Evolutionary conservation across 1,284 basidiomycete genomes (phyloP).

Genomic region (Ustilago curta): DNA sequence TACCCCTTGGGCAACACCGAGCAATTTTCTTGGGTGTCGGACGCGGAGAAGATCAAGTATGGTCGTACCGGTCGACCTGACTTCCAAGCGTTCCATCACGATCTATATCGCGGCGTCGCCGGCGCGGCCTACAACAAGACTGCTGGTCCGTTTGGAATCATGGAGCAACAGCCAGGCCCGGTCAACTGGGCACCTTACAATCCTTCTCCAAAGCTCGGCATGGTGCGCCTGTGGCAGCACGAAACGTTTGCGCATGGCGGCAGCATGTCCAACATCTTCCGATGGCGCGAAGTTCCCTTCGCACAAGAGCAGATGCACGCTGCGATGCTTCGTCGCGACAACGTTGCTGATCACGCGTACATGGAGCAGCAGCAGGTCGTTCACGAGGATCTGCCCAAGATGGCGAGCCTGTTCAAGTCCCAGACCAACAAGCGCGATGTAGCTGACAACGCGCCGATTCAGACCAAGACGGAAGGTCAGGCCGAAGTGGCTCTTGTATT

Average conservation of each 20-base stretch:
- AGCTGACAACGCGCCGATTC: slow-evolving; percentile 21
- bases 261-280: slow-evolving; percentile 52
- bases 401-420: slow-evolving; percentile 21
- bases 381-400: slow-evolving; percentile 40
- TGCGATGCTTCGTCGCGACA: slow-evolving; percentile 52
- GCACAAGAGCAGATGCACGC: slow-evolving; percentile 60
- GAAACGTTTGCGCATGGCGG: slow-evolving; percentile 52
- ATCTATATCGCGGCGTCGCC: slow-evolving; percentile 44
- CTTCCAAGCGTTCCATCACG: slow-evolving; percentile 46
- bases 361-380: slow-evolving; percentile 51
- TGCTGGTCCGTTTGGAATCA: slow-evolving; percentile 43
- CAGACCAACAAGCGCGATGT: slow-evolving; percentile 18
- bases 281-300: slow-evolving; percentile 52
- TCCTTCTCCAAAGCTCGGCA: slow-evolving; percentile 42
- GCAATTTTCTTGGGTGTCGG: slow-evolving; percentile 40
- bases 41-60: slow-evolving; percentile 42
- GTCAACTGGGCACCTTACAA: slow-evolving; percentile 50
- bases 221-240: slow-evolving; percentile 52
- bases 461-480: slow-evolving; percentile 25
- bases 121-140: slow-evolving; percentile 48
- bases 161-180: slow-evolving; percentile 53
- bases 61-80: slow-evolving; percentile 48
- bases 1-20: slow-evolving; percentile 54
- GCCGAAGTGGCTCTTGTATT: slow-evolving; percentile 47
- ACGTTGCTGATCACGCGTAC: slow-evolving; percentile 42